Base-by-base conservation (phyloP, 1,284 basidiomycete species). In the Cutaneotrichosporon curvatum region DNA sequence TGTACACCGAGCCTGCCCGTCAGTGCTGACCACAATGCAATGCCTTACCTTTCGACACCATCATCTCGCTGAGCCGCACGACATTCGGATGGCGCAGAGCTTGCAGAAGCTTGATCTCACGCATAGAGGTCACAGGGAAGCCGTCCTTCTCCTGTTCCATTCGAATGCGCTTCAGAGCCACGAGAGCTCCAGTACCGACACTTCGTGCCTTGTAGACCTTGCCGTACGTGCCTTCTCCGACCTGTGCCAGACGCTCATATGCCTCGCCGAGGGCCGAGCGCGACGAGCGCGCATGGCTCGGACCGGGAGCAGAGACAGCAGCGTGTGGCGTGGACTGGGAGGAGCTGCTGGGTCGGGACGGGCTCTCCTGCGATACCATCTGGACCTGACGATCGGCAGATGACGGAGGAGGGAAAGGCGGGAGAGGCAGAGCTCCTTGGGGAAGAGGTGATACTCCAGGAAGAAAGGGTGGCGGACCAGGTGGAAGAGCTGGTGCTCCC, bases 141-240 rank as follows among this genome's bases (percentile, higher is more conserved):
- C 95, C 95, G 65, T 99, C 96, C 64, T 82, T 84, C 72, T 98
- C 96, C 4, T 84, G 79, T 68, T 99, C 95, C 94, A 98, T 97
- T 38, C 92, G 81, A 67, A 99, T 98, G 51, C 91, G 81, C 75
- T 99, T 99, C 50, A 99, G 74, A 4, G 95, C 95, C 22, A 97
- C 91, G 49, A 85, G 76, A 3, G 78, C 70, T 19, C 82, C 84
- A 14, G 81, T 85, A 31, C 82, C 75, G 11, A 80, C 82, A 56
- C 91, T 91, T 43, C 82, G 80, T 1, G 95, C 95, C 71, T 99
- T 99, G 78, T 96, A 99, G 0, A 99, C 95, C 69, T 99, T 96
- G 15, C 95, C 95, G 66, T 98, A 99, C 2, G 95, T 99, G 2
- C 95, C 95, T 68, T 98, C 94, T 15, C 95, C 95, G 30, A 99